Evolutionary conservation across 495 filamentous ascomycete species (phyloP), one percentile per base, ranked within the genome.

Genomic region (Penicillium coprophilum): DNA sequence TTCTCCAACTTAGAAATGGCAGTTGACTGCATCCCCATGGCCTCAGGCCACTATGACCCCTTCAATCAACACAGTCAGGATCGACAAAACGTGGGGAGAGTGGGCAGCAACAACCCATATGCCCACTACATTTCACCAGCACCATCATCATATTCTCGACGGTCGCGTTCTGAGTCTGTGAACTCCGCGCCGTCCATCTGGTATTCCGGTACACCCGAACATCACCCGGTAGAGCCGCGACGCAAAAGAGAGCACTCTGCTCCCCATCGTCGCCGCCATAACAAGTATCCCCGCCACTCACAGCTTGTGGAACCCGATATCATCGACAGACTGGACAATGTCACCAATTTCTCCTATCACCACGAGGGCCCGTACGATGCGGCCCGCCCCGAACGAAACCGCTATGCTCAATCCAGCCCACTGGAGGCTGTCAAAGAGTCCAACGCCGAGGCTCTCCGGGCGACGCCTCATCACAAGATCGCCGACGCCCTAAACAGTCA

Each of bases 281-380:
- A 59, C 40, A 52, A 32, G 24, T 59, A 87, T 65, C 78, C 89
- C 2, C 78, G 82, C 8, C 83, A 82, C 57, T 84, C 79, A 48
- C 82, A 83, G 49, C 75, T 87, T 11, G 84, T 89, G 15, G 82
- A 85, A 30, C 75, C 89, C 0, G 94, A 98, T 64, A 77, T 78
- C 12, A 91, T 98, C 60, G 94, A 98, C 70, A 67, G 78, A 3
- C 81, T 98, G 0, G 94, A 96, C 61, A 72, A 77, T 49, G 72
- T 85, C 2, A 79, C 77, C 3, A 76, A 78, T 17, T 72, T 69
- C 8, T 71, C 77, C 3, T 97, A 96, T 64, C 94, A 98, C 67
- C 94, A 98, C 61, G 89, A 88, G 53, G 94, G 94, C 0, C 94
- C 94, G 0, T 98, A 89, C 60, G 94, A 98, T 68, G 91, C 94